These are phyloP conservation scores for Zalaria sp. DNA, from an alignment of 2,329 filamentous ascomycete genomes.

Conservation along the genomic window DNA sequence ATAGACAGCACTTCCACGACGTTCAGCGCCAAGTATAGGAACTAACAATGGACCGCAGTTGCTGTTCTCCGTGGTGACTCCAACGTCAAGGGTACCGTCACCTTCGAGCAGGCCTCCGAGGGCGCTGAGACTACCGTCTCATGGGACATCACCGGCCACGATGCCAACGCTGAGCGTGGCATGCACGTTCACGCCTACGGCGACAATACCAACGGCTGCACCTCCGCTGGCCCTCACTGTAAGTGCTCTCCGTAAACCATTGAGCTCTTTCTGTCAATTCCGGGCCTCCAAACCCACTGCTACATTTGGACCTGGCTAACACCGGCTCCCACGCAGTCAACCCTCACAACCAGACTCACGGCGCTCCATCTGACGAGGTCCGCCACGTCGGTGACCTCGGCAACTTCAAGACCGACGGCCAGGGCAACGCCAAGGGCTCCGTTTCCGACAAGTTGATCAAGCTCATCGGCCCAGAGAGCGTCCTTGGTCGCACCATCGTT, in stretches of 20 bases:
- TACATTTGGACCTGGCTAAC: no score
- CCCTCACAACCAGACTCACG: conserved; percentile 84
- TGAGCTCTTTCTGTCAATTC: conserved; percentile 2
- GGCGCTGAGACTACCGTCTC: conserved; percentile 68
- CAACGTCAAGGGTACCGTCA: conserved; percentile 84
- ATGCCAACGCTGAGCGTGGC: conserved; percentile 89
- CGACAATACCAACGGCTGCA: conserved; percentile 99
- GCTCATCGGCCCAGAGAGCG: conserved; percentile 89
- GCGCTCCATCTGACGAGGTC: conserved; percentile 64
- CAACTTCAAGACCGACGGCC: conserved; percentile 88
- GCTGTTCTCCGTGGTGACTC: conserved; percentile 96
- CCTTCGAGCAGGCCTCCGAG: conserved; percentile 87
- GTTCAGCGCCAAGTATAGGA: neutral
- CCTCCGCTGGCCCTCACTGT: conserved; percentile 96
- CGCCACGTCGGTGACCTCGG: conserved; percentile 96
- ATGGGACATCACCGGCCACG: conserved; percentile 86
- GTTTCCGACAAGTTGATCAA: conserved; percentile 74
- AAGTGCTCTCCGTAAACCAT: conserved; percentile 24
- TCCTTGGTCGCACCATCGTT: conserved; percentile 91
- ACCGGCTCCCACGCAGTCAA: conserved; percentile 53
- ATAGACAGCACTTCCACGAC: neutral
- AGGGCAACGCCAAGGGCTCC: conserved; percentile 79
- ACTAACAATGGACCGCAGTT: conserved; percentile 40
- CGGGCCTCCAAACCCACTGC: neutral
- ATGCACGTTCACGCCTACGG: conserved; percentile 99